Base-by-base conservation (phyloP, 495 filamentous ascomycete genomes). In the Neurospora tetrasperma region DNA sequence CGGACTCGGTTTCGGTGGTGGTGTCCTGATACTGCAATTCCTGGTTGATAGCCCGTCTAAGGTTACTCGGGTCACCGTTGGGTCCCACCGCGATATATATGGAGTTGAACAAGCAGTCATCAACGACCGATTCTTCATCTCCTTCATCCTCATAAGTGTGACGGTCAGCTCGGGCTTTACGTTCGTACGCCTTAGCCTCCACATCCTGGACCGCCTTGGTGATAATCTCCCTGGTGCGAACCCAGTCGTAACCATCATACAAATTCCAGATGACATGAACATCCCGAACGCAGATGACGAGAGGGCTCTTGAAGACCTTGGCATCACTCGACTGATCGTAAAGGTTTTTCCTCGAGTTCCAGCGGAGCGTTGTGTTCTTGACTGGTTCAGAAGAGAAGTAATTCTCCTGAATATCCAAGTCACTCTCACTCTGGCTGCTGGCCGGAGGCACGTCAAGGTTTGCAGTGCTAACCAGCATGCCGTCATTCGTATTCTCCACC, bases 221-320 rank as follows among this genome's bases (percentile, higher is more conserved):
- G 76, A 97, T 97, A 5, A 90, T 90, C 73, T 97, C 93, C 69
- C 94, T 84, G 0, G 96, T 98, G 40, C 88, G 85, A 75, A 89
- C 89, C 96, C 96, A 99, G 81, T 99, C 96, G 78, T 97, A 99
- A 7, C 96, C 96, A 82, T 99, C 96, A 79, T 94, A 97, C 2
- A 99, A 84, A 79, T 99, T 97, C 96, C 96, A 99, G 74, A 98
- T 97, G 68, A 97, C 84, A 79, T 98, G 93, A 16, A 96, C 89
- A 80, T 97, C 94, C 5, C 93, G 89, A 18, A 98, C 86, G 42
- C 89, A 87, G 10, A 98, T 84, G 73, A 89, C 89, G 31, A 98
- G 84, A 16, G 96, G 95, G 74, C 90, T 92, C 7, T 76, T 80
- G 69, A 84, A 85, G n/a, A 90, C 79, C 74, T 90, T 91, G 11